phyloP scores from a whole-genome alignment of 306 rosid species.

The Quercus variabilis region DNA sequence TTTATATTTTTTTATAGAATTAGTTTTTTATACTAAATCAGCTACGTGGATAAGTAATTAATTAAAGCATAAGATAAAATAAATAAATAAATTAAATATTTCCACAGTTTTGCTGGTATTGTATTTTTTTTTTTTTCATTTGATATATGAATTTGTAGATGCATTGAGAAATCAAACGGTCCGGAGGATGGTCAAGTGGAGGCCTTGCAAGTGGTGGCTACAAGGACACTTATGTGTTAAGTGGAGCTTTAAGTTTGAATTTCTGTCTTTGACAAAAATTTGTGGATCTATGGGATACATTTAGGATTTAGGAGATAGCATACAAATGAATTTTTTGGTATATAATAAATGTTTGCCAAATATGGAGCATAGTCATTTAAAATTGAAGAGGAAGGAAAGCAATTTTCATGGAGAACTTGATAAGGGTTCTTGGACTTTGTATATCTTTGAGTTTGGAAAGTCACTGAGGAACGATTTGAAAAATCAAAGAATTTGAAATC shows the following conservation, averaged over 20 bases:
- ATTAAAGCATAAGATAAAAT: too few relatives aligned
- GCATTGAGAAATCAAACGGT: constrained; percentile 58
- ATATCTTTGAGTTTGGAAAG: neutral
- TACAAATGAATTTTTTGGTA: neutral
- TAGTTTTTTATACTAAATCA: too few relatives aligned
- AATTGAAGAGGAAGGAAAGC: neutral
- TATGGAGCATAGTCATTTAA: neutral
- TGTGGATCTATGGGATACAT: neutral
- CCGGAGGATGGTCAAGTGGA: constrained; percentile 72
- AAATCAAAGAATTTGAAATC: neutral
- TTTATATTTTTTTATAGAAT: too few relatives aligned
- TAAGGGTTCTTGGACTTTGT: neutral
- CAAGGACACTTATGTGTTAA: constrained; percentile 61
- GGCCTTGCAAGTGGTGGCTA: constrained; percentile 90
- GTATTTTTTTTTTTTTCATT: neutral
- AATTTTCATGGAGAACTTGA: neutral
- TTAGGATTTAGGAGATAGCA: neutral
- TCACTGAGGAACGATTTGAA: constrained; percentile 1
- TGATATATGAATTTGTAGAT: constrained; percentile 10
- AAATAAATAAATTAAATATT: neutral
- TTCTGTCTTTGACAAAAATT: neutral
- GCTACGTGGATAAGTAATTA: too few relatives aligned
- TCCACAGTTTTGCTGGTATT: neutral
- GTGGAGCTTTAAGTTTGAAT: constrained; percentile 2
- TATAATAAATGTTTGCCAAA: constrained; percentile 1